Base-by-base conservation (phyloP, 2,329 filamentous ascomycete genomes). In the Diplodia scrobiculata region DNA sequence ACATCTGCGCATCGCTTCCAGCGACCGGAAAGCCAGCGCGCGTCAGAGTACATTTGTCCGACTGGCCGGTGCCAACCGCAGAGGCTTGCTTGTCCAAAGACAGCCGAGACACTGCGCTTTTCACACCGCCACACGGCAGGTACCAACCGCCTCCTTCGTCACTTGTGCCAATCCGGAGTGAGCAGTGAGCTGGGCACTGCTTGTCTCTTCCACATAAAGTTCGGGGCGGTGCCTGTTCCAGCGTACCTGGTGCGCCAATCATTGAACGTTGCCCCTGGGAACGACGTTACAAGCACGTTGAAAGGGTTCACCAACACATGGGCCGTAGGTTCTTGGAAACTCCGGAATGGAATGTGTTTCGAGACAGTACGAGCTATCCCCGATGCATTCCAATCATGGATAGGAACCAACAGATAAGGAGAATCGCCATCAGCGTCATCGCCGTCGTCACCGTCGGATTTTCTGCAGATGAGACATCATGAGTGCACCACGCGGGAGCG, bases 131-230 rank as follows among this genome's bases (percentile, higher is more conserved):
- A 21, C 25, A 38, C 14, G 38, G 10, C 36, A 59, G 38, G 38
- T 25, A 47, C 25, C 25, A 32, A 32, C 29, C 29, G 29, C 29
- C 29, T 32, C 29, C 29, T 32, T 32, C 29, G 29, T 32, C 29
- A 32, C 29, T 32, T 32, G 29, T 25, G 25, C 25, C 25, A 25
- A 25, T 25, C 25, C 25, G 25, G 3, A 25, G 9, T 11, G 34
- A 36, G 1, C 34, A 11, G 34, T 10, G 34, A 36, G 34, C 1
- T 36, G 34, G 34, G 10, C 34, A 19, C 32, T 13, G 47, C 21
- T 32, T n/a, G 38, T 29, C 38, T 25, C 17, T 59, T 29, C 17
- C 25, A 59, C 32, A 47, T 59, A 47, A 59, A 7, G 38, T 59
- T 59, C 29, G 54, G 47, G 27, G 38, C 38, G 38, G 17, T 32